Base-by-base conservation (phyloP, 1,284 basidiomycete genomes). In the Quambalaria eucalypti region DNA sequence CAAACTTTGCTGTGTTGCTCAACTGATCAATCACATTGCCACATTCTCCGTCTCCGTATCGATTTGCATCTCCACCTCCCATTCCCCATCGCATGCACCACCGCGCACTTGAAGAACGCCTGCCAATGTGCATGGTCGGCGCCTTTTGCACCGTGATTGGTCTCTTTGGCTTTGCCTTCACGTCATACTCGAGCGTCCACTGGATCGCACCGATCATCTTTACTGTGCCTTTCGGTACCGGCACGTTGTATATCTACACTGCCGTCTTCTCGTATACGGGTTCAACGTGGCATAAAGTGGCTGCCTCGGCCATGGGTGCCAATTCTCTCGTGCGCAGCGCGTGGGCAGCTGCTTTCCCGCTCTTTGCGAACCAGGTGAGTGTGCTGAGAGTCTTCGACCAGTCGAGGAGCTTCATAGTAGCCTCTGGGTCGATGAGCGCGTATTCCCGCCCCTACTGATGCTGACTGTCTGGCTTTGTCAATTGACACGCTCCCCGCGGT, bases 101-200 rank as follows among this genome's bases (percentile, higher is more conserved):
- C n/a, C n/a, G n/a, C n/a, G n/a, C n/a, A n/a, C n/a, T 16, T 46
- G n/a, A 23, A 25, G 16, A 28, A 31, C 1, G 58, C 46, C 59
- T 36, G 52, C 48, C 2, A 52, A 84, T 30, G 81, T 79, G 1
- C 84, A 84, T 8, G 83, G 87, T 64, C 77, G 87, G 51, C 82
- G 81, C 2, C 83, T 84, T 58, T 38, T 26, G 49, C n/a, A 26
- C 21, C 54, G 29, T 44, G 52, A 40, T 51, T 19, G 42, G 29
- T 33, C 46, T 71, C 31, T 58, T 55, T 31, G 46, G 28, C 47
- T 55, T 61, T 38, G 56, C 56, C 33, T 61, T 61, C 33, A 58
- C 56, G 9, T 36, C 48, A 8, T 61, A 54, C 46, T 2, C n/a
- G 29, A 23, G 28, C 16, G 55, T 61, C 6, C 59, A 58, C 47